phyloP scores from a whole-genome alignment of 306 rosid genomes.

The Prunus mira region DNA sequence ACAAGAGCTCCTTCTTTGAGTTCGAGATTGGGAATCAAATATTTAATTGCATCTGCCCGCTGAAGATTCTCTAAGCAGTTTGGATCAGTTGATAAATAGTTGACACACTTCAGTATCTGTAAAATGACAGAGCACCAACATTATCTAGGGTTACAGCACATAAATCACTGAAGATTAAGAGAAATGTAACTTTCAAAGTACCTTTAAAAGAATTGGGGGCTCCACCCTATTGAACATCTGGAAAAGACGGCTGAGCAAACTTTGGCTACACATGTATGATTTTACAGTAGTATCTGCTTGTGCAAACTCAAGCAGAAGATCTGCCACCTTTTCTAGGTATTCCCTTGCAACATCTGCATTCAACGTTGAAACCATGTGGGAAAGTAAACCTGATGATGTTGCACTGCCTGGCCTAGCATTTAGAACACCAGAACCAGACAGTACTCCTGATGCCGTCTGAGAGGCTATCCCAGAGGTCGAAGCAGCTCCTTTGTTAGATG shows the following conservation, averaged over 20 bases:
- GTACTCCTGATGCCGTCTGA: constrained; percentile 95
- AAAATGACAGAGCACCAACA: constrained; percentile 24
- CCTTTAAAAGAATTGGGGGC: constrained; percentile 95
- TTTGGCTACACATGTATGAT: constrained; percentile 92
- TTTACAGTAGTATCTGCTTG: constrained; percentile 95
- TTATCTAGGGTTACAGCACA: constrained; percentile 21
- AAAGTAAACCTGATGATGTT: constrained; percentile 93
- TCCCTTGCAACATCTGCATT: constrained; percentile 94
- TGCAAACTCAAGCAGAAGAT: constrained; percentile 97
- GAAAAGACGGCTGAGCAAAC: constrained; percentile 97
- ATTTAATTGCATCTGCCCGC: constrained; percentile 97
- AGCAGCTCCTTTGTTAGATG: constrained; percentile 77
- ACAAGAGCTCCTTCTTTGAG: constrained; percentile 94
- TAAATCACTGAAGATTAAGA: background rate
- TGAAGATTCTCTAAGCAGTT: constrained; percentile 99
- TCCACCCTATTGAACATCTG: constrained; percentile 99
- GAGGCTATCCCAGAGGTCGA: constrained; percentile 88
- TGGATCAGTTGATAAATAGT: constrained; percentile 97
- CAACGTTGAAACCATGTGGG: constrained; percentile 91
- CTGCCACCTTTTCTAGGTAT: constrained; percentile 94
- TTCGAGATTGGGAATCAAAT: constrained; percentile 95
- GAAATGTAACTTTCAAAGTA: constrained; percentile 23
- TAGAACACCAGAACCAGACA: constrained; percentile 98
- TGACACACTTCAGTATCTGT: constrained; percentile 86
- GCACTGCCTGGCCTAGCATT: constrained; percentile 99